Conservation (phyloP, 768 basidiomycete genomes). For the Xerocomus potaroensis region DNA sequence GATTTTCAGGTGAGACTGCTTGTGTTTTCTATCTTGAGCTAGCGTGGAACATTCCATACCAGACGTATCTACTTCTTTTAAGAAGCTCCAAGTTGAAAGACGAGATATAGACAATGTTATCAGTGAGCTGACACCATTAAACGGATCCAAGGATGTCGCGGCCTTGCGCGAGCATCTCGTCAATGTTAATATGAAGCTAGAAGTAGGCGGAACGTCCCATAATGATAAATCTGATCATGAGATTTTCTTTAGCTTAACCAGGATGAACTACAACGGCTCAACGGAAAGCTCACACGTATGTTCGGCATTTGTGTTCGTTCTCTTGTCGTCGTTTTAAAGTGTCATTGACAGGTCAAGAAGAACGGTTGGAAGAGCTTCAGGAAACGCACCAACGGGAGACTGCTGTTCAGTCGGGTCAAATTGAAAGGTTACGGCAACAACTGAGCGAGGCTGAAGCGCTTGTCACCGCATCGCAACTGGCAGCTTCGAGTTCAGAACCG, state of each 20-base stretch:
- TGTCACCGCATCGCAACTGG: constrained; percentile 51
- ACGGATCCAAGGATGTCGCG: constrained; percentile 57
- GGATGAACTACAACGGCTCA: constrained; percentile 76
- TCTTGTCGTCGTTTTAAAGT: constrained; percentile 1
- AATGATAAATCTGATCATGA: background rate
- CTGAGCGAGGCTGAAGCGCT: constrained; percentile 67
- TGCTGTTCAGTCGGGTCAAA: constrained; percentile 70
- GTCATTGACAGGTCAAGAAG: constrained; percentile 64
- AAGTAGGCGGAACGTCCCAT: constrained; percentile 44
- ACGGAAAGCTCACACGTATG: constrained; percentile 69
- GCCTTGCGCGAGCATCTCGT: constrained; percentile 72
- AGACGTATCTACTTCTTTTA: constrained; percentile 81
- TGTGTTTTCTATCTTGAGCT: background rate
- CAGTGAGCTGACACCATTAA: constrained; percentile 65
- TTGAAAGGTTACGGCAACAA: constrained; percentile 66
- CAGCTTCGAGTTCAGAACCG: constrained; percentile 46
- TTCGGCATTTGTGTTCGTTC: background rate
- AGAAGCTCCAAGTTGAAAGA: constrained; percentile 70
- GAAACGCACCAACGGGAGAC: constrained; percentile 81
- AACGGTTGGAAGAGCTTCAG: constrained; percentile 76
- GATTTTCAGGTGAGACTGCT: constrained; percentile 57
- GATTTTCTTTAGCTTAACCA: constrained; percentile 49
- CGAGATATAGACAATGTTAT: constrained; percentile 63
- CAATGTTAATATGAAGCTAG: constrained; percentile 60
- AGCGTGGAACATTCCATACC: constrained; percentile 7